Percentiles rank a stretch among this genome's conserved stretches.
Conservation (phyloP, 106 monocot species). For the Agapanthus africanus region DNA sequence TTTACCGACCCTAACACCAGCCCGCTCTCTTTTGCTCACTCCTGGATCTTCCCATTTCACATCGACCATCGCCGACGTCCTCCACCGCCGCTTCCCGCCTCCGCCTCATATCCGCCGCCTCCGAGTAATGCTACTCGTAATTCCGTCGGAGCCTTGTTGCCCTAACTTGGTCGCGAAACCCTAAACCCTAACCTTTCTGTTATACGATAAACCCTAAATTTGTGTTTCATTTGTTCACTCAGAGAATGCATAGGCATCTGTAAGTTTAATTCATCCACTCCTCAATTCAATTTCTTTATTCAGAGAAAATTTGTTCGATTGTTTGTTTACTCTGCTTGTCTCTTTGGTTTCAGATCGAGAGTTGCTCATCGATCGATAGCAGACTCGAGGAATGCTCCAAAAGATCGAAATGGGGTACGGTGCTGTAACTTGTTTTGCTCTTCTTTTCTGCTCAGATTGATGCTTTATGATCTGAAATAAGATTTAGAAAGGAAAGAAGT, state of each 20-base stretch:
- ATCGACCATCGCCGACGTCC: too few species aligned
- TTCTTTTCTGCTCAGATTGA: not conserved
- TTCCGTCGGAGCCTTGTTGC: too few species aligned
- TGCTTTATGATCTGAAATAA: not conserved
- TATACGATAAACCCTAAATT: too few species aligned
- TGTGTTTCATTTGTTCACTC: too few species aligned
- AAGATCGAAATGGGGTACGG: conserved; percentile 6
- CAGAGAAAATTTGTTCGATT: not conserved
- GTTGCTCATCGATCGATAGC: conserved; percentile 8
- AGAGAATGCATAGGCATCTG: not conserved
- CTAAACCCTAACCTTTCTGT: too few species aligned
- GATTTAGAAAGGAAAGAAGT: not conserved
- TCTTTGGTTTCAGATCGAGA: conserved; percentile 18
- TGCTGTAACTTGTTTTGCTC: not conserved
- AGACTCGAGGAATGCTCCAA: not conserved
- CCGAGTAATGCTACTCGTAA: too few species aligned
- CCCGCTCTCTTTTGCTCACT: too few species aligned
- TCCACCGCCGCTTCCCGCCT: too few species aligned
- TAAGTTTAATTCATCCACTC: not conserved
- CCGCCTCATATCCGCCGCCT: too few species aligned
- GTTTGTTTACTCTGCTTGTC: not conserved
- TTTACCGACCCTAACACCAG: too few species aligned
- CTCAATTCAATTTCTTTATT: not conserved
- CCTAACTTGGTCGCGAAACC: too few species aligned
- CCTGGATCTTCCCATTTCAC: too few species aligned